Evolutionary conservation across 331 rosid species (phyloP), one percentile per base, ranked within the genome.

Genomic region (Malus hybrid): DNA sequence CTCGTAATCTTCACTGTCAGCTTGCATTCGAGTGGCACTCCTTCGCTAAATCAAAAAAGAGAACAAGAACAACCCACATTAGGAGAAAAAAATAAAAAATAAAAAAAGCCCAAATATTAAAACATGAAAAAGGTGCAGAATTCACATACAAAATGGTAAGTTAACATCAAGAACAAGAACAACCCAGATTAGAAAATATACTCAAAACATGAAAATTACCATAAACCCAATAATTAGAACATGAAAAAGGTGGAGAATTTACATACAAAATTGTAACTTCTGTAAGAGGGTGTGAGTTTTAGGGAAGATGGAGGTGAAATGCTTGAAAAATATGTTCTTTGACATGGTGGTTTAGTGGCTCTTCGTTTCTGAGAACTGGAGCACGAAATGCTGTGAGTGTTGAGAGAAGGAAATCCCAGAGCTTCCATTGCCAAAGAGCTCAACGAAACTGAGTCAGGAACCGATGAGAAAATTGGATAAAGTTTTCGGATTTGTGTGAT

Each of bases 1-100:
- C 79, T 91, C 98, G 70, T 75, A 86, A 72, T 91, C 97, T 70
- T 86, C 96, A 77, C 56, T 75, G 44, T 86, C 93, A 70, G 86
- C 83, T 80, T 74, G 85, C 81, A 80, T 86, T 29, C 88, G 88
- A 76, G 86, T 77, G 4, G 73, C 79, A 42, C 83, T 79, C 85
- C 82, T 74, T 78, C 75, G 83, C 88, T 87, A 83, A 39, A 74
- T 50, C 9, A 78, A 19, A 2, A 70, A 34, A 18, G 18, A 3
- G 0, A 78, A 44, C 1, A 69, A 72, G n/a, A 28, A 39, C 16
- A 65, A 13, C 32, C 62, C 57, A 59, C 24, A 14, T 77, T 3
- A 67, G 44, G 50, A 63, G 0, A 13, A 18, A 14, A 68, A 39
- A 9, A 75, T 33, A 71, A 60, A 52, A 34, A 69, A 20, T 36